phyloP scores from a whole-genome alignment of 2,329 filamentous ascomycete genomes.

The Pseudogymnoascus sp. region DNA sequence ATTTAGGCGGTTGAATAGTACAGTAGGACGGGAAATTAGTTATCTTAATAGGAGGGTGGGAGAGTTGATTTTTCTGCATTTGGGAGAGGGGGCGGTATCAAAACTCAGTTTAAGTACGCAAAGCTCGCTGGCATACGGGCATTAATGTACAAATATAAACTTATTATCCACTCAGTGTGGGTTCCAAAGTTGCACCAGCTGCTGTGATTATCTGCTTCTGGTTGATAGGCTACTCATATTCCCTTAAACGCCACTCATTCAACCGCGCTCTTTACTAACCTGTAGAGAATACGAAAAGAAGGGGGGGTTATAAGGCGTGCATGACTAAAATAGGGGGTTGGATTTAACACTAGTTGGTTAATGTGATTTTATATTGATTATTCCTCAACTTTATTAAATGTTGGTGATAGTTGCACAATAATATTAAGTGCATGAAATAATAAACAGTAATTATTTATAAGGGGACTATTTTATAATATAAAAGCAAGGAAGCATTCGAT shows the following conservation, averaged over 20 bases:
- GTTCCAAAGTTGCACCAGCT: neutral
- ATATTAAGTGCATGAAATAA: neutral
- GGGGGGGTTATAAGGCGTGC: no score
- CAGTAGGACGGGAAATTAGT: neutral
- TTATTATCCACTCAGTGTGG: neutral
- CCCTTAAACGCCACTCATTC: neutral
- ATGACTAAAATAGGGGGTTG: neutral
- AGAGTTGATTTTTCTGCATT: constrained; percentile 1
- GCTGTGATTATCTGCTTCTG: neutral
- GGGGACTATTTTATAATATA: neutral
- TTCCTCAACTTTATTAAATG: neutral
- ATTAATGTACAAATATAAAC: constrained; percentile 4
- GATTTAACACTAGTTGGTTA: neutral
- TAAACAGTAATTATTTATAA: no score
- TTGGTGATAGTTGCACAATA: neutral
- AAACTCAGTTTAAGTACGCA: neutral
- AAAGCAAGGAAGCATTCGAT: neutral
- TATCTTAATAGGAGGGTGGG: neutral
- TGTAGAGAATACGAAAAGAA: no score
- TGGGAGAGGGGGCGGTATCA: neutral
- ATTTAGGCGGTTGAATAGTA: neutral
- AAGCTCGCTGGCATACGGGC: neutral
- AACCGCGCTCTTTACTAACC: neutral
- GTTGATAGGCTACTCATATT: neutral
- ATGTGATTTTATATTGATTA: neutral